phyloP scores from a whole-genome alignment of 2,329 filamentous ascomycete genomes.

The Sarocladiaceae sp. region DNA sequence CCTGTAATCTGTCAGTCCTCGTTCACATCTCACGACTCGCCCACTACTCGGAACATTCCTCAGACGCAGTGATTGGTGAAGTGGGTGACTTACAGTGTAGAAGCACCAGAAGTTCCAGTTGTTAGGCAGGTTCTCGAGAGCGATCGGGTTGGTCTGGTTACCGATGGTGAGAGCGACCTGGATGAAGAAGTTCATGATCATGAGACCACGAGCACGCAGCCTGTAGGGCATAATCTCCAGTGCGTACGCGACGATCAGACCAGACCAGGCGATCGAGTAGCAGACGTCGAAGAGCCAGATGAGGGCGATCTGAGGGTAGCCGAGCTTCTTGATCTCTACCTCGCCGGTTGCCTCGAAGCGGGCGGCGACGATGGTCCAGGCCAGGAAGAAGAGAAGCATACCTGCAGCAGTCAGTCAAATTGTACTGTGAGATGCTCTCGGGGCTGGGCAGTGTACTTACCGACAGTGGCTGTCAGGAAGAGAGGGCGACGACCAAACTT shows the following conservation, averaged over 20 bases:
- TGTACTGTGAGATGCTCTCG: too few relatives aligned
- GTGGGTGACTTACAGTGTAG: constrained; percentile 23
- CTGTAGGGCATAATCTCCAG: constrained; percentile 13
- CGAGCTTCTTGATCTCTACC: constrained; percentile 13
- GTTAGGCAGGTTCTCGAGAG: constrained; percentile 29
- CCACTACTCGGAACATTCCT: too few relatives aligned
- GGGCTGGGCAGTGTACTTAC: constrained; percentile 14
- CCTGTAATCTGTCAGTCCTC: constrained; percentile 9
- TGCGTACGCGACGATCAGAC: constrained; percentile 12
- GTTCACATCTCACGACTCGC: too few relatives aligned
- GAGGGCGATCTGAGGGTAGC: constrained; percentile 25
- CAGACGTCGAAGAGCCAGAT: constrained; percentile 30
- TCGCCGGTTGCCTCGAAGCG: constrained; percentile 13
- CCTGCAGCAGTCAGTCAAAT: too few relatives aligned
- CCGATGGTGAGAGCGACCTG: constrained; percentile 30
- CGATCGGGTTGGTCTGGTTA: constrained; percentile 36
- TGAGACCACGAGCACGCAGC: constrained; percentile 16
- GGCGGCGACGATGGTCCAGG: constrained; percentile 19
- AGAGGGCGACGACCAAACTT: constrained; percentile 32
- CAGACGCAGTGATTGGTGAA: neutral
- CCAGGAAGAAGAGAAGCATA: constrained; percentile 28
- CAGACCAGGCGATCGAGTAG: constrained; percentile 13
- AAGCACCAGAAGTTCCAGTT: constrained; percentile 40
- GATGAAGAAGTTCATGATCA: constrained; percentile 19
- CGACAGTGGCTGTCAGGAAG: constrained; percentile 29